Conservation (phyloP, 2,329 filamentous ascomycete species). For the Cladosporium austrohemisphaericum region DNA sequence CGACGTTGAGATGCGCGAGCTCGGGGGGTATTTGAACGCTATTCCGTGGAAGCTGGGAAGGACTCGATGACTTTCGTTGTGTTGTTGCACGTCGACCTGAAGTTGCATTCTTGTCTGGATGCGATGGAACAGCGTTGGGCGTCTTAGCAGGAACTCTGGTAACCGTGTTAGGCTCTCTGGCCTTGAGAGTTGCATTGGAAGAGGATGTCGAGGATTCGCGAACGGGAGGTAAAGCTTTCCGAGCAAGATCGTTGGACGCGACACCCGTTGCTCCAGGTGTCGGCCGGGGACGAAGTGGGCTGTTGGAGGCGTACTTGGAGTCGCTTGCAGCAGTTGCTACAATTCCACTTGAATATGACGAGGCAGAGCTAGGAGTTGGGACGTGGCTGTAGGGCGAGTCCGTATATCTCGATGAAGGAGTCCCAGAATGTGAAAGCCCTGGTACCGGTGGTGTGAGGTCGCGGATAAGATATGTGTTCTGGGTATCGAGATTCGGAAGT, state of each 20-base stretch:
- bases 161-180: slow-evolving; percentile 2
- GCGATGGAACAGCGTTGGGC: not conserved
- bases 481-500: slow-evolving; percentile 8
- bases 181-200: slow-evolving; percentile 49
- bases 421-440: slow-evolving; percentile 60
- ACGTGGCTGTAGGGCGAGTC: slow-evolving; percentile 74
- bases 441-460: slow-evolving; percentile 23
- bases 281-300: not conserved
- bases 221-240: slow-evolving; percentile 58
- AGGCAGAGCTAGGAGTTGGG: slow-evolving; percentile 74
- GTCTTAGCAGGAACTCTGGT: not conserved
- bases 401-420: slow-evolving; percentile 71
- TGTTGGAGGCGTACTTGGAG: slow-evolving; percentile 26
- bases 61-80: not conserved
- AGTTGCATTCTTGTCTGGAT: not conserved
- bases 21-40: slow-evolving; percentile 30
- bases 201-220: slow-evolving; percentile 69
- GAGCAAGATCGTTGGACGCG: slow-evolving; percentile 44
- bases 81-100: not conserved
- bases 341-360: slow-evolving; percentile 58
- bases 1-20: slow-evolving; percentile 54
- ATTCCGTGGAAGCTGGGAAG: not conserved
- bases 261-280: slow-evolving; percentile 47
- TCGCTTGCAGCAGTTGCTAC: slow-evolving; percentile 40
- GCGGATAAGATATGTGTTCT: slow-evolving; percentile 1